Percentiles rank a stretch among this genome's conserved stretches.
Conservation (phyloP, 2,329 filamentous ascomycete species). For the Diaporthe nobilis region DNA sequence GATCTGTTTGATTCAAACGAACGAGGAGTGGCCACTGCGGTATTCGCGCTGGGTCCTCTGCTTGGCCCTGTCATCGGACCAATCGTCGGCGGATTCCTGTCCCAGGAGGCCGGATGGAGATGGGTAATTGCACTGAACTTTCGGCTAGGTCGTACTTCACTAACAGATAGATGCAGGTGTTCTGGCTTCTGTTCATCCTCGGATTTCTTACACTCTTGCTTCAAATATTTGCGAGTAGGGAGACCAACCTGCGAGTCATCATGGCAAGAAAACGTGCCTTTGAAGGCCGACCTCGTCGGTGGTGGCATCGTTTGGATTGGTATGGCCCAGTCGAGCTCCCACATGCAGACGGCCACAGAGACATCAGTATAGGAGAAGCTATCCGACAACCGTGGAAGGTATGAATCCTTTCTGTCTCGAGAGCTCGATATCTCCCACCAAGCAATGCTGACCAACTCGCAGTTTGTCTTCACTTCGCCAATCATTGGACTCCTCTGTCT, state of each 20-base stretch:
- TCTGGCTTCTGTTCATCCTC: constrained; percentile 3
- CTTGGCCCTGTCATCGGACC: constrained; percentile 84
- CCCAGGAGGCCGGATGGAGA: constrained; percentile 79
- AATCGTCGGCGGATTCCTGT: constrained; percentile 82
- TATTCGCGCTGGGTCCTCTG: constrained; percentile 86
- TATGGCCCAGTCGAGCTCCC: constrained; percentile 7
- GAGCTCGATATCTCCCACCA: no score
- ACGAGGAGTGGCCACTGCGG: constrained; percentile 89
- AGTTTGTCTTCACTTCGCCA: constrained; percentile 8
- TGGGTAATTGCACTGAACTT: constrained; percentile 66
- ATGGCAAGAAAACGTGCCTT: constrained; percentile 5
- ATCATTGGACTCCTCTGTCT: constrained; percentile 11
- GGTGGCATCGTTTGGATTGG: constrained; percentile 13
- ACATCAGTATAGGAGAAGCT: constrained; percentile 8
- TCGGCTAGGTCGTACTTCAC: neutral
- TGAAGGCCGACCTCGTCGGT: neutral
- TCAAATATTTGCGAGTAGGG: constrained; percentile 3
- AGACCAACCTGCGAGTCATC: constrained; percentile 1
- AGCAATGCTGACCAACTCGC: neutral
- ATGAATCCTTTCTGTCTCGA: neutral
- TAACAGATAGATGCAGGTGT: neutral
- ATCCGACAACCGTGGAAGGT: constrained; percentile 5
- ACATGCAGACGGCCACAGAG: neutral
- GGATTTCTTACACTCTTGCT: neutral
- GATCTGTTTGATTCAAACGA: constrained; percentile 88